Percentiles rank a stretch among this genome's conserved stretches.
These are phyloP conservation scores for Centella asiatica DNA, from an alignment of 129 eudicot species.

Conservation along the genomic window DNA sequence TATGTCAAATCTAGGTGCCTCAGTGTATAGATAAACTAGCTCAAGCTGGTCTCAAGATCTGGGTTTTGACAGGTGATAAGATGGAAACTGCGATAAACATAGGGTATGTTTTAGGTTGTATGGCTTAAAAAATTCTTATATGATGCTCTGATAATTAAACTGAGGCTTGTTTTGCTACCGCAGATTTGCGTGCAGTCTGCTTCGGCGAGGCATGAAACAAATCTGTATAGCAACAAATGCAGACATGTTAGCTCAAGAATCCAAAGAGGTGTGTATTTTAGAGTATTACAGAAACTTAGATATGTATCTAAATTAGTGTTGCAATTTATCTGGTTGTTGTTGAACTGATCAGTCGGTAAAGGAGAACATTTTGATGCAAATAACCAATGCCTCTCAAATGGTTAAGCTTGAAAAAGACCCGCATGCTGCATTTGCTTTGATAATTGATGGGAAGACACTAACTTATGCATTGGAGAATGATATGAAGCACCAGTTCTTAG, in stretches of 20 bases:
- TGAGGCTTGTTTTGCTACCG: background rate
- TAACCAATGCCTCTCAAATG: slow-evolving; percentile 53
- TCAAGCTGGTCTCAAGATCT: slow-evolving; percentile 69
- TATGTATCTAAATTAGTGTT: slow-evolving; percentile 7
- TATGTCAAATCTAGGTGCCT: slow-evolving; percentile 36
- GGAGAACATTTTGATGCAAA: slow-evolving; percentile 42
- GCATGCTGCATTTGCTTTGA: slow-evolving; percentile 55
- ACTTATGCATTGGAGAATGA: slow-evolving; percentile 49
- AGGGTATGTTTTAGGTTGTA: slow-evolving; percentile 33
- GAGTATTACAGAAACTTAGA: background rate
- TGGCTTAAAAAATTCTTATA: background rate
- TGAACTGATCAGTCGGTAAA: slow-evolving; percentile 32
- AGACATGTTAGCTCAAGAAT: slow-evolving; percentile 24
- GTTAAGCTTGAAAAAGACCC: slow-evolving; percentile 59
- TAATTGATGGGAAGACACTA: slow-evolving; percentile 55
- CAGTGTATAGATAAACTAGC: slow-evolving; percentile 69
- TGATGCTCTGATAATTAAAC: background rate
- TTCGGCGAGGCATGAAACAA: slow-evolving; percentile 64
- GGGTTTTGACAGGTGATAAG: slow-evolving; percentile 77
- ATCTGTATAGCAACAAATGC: slow-evolving; percentile 39
- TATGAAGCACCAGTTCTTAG: slow-evolving; percentile 45
- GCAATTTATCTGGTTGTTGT: slow-evolving; percentile 2
- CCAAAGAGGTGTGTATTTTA: slow-evolving; percentile 28
- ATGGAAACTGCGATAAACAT: slow-evolving; percentile 74
- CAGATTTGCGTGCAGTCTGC: slow-evolving; percentile 62